Conservation (phyloP, 1,284 basidiomycete species). For the Coriolopsis trogii region DNA sequence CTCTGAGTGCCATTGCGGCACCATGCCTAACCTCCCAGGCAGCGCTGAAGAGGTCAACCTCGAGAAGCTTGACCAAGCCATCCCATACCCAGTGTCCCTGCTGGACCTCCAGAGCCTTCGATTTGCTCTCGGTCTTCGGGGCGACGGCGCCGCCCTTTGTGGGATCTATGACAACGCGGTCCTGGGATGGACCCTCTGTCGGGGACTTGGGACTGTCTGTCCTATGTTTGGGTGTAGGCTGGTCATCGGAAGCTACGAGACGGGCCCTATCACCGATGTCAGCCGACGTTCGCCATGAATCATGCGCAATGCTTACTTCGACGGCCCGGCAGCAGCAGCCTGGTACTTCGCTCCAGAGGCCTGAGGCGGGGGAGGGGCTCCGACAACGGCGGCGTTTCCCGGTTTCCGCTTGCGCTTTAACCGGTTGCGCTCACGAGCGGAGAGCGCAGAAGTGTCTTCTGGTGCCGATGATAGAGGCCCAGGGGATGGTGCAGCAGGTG, state of each 20-base stretch:
- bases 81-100: conserved; percentile 90
- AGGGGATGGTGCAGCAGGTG: conserved; percentile 60
- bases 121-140: conserved; percentile 73
- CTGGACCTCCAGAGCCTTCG: conserved; percentile 71
- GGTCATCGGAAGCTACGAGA: conserved; percentile 61
- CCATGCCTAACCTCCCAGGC: conserved; percentile 97
- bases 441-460: conserved; percentile 57
- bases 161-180: conserved; percentile 69
- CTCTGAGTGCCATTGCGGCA: conserved; percentile 89
- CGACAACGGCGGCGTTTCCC: conserved; percentile 79
- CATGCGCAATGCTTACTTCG: conserved; percentile 53
- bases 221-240: conserved; percentile 39
- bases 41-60: conserved; percentile 85
- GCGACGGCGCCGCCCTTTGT: conserved; percentile 80
- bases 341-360: conserved; percentile 57
- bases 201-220: conserved; percentile 57
- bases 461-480: conserved; percentile 43
- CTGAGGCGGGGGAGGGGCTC: conserved; percentile 67
- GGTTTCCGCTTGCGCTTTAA: conserved; percentile 90
- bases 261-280: conserved; percentile 57
- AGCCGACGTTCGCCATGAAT: conserved; percentile 2
- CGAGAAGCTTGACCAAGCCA: conserved; percentile 80
- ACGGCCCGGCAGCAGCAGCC: conserved; percentile 53
- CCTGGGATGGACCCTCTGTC: conserved; percentile 49
- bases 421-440: conserved; percentile 88